These are phyloP conservation scores for Trypanosoma melophagium DNA, from an alignment of 208 protist genomes.

Conservation along the genomic window DNA sequence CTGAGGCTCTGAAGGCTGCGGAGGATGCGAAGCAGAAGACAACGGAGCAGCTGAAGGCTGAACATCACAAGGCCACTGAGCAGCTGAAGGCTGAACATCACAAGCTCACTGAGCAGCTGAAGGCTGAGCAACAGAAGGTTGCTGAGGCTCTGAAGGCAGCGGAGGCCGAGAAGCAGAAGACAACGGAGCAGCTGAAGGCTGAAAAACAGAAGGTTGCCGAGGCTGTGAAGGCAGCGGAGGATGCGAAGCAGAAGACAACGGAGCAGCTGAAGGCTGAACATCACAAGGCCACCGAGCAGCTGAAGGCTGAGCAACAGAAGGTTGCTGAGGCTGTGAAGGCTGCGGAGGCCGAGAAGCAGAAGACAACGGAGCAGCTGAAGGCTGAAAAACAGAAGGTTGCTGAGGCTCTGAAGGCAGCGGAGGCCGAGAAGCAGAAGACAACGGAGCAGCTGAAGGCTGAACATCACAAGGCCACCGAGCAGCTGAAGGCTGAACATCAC, in stretches of 20 bases:
- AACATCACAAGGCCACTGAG: slow-evolving; percentile 7
- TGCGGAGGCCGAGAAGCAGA: slow-evolving; percentile 10
- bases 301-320: slow-evolving; percentile 18
- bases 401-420: slow-evolving; percentile 5
- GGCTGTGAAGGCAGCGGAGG: not conserved
- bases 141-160: slow-evolving; percentile 1
- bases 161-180: slow-evolving; percentile 14
- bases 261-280: slow-evolving; percentile 2
- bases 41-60: slow-evolving; percentile 8
- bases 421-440: slow-evolving; percentile 7
- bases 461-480: not conserved
- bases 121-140: no score
- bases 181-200: not conserved
- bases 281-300: slow-evolving; percentile 5
- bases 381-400: not conserved
- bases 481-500: slow-evolving; percentile 7
- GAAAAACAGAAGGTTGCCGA: slow-evolving; percentile 17
- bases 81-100: not conserved
- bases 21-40: slow-evolving; percentile 14
- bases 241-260: no score
- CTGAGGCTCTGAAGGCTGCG: not conserved
- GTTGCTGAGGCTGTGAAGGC: not conserved
- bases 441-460: slow-evolving; percentile 5
- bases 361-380: slow-evolving; percentile 1
- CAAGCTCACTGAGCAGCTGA: not conserved